These are phyloP conservation scores for Mycosphaerella arachidis DNA, from an alignment of 2,329 filamentous ascomycete genomes.

Conservation along the genomic window DNA sequence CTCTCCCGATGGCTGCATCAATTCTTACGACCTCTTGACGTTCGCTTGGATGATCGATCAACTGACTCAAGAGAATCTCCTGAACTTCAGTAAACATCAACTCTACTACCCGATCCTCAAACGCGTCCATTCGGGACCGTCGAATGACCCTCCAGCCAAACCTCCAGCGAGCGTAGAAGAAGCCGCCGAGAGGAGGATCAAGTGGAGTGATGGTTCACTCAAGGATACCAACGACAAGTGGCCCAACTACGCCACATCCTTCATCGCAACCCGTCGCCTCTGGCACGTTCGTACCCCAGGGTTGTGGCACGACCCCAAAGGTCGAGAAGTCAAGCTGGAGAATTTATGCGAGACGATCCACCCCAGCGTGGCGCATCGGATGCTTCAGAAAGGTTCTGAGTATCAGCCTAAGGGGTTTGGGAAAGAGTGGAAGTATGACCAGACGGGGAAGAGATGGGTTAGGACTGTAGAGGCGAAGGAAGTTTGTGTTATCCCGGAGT, in stretches of 20 bases:
- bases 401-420: neutral
- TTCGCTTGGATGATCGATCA: slow-evolving; percentile 39
- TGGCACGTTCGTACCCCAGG: neutral
- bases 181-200: slow-evolving; percentile 14
- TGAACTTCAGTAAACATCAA: slow-evolving; percentile 13
- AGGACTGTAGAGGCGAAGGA: neutral
- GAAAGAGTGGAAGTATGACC: neutral
- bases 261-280: slow-evolving; percentile 11
- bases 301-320: neutral
- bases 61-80: slow-evolving; percentile 10
- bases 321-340: neutral
- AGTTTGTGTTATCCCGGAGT: neutral
- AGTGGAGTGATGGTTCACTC: slow-evolving; percentile 15
- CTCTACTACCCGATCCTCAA: slow-evolving; percentile 16
- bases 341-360: slow-evolving; percentile 12
- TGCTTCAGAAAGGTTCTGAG: neutral
- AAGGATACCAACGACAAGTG: slow-evolving; percentile 8
- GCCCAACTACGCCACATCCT: slow-evolving; percentile 10
- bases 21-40: slow-evolving; percentile 31
- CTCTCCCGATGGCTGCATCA: slow-evolving; percentile 16
- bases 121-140: slow-evolving; percentile 8
- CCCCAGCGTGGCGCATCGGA: slow-evolving; percentile 13
- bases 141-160: slow-evolving; percentile 2
- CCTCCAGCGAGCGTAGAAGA: slow-evolving; percentile 11
- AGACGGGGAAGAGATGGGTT: neutral